Percentiles rank a stretch among this genome's conserved stretches.
Conservation (phyloP, 2,329 filamentous ascomycete genomes). For the Aspergillus texensis region DNA sequence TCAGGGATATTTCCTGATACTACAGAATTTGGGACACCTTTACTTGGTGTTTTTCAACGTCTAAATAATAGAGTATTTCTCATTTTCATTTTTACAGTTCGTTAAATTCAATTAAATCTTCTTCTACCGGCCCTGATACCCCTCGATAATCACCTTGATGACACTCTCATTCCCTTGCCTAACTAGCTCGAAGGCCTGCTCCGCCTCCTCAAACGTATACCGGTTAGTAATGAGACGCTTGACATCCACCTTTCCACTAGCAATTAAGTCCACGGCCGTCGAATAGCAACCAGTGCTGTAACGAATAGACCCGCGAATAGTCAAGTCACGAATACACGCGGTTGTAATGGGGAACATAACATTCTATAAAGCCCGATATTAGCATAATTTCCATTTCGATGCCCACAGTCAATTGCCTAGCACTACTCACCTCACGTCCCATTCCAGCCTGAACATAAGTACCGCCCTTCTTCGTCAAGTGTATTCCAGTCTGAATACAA, state of each 20-base stretch:
- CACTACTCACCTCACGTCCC: slow-evolving; percentile 44
- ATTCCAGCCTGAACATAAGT: slow-evolving; percentile 57
- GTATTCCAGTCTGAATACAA: slow-evolving; percentile 54
- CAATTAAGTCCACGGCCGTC: slow-evolving; percentile 53
- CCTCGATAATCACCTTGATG: slow-evolving; percentile 47
- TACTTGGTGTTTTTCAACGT: background rate
- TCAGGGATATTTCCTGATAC: rapidly evolving
- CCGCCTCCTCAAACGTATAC: slow-evolving; percentile 50
- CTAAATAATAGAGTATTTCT: rapidly evolving
- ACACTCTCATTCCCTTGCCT: slow-evolving; percentile 42
- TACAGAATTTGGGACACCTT: background rate
- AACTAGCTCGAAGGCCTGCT: slow-evolving; percentile 53
- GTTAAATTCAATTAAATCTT: background rate
- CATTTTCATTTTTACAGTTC: background rate
- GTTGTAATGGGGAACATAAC: slow-evolving; percentile 56
- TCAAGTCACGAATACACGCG: slow-evolving; percentile 52
- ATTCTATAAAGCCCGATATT: slow-evolving; percentile 32
- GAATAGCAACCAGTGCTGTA: slow-evolving; percentile 56
- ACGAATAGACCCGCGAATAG: slow-evolving; percentile 54
- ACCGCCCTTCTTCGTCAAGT: slow-evolving; percentile 49
- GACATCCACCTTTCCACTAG: slow-evolving; percentile 47
- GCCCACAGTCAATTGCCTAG: rapidly evolving
- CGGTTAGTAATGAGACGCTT: slow-evolving; percentile 45
- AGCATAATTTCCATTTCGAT: background rate
- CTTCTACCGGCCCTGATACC: background rate